phyloP scores from a whole-genome alignment of 2,329 filamentous ascomycete species.

The Fusarium sp. region DNA sequence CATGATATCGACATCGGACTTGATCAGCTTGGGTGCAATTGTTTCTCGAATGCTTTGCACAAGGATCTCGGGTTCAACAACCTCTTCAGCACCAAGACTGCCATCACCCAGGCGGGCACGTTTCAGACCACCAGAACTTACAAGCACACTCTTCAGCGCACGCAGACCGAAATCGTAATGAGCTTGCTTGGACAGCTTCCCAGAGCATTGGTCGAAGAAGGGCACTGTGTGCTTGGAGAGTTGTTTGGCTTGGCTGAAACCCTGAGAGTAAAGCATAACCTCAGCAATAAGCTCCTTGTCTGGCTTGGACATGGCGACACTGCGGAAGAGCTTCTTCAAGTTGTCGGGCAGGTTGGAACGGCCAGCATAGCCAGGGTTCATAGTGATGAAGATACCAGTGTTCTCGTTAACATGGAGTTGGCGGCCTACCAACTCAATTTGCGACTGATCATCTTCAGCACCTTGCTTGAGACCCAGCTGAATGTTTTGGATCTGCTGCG shows the following conservation, averaged over 20 bases:
- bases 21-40: constrained; percentile 96
- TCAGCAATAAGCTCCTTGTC: constrained; percentile 99
- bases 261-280: constrained; percentile 99
- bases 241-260: constrained; percentile 95
- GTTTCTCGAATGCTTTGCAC: constrained; percentile 99
- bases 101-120: constrained; percentile 77
- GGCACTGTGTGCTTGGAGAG: constrained; percentile 96
- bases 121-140: constrained; percentile 97
- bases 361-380: constrained; percentile 99
- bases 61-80: constrained; percentile 95
- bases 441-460: constrained; percentile 81
- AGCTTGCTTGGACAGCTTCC: constrained; percentile 89
- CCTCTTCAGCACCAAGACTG: constrained; percentile 71
- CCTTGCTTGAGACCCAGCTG: constrained; percentile 93
- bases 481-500: constrained; percentile 99
- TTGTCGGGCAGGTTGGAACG: constrained; percentile 99
- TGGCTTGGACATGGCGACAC: constrained; percentile 99
- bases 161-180: constrained; percentile 99
- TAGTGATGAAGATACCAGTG: constrained; percentile 99
- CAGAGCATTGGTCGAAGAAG: constrained; percentile 94
- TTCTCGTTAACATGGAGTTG: constrained; percentile 90
- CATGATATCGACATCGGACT: constrained; percentile 91
- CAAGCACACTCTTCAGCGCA: constrained; percentile 97
- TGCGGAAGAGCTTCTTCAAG: constrained; percentile 98
- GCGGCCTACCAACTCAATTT: constrained; percentile 94